Evolutionary conservation across 2,329 filamentous ascomycete genomes (phyloP), one percentile per base, ranked within the genome.

Genomic region (Hypomyces rosellus): DNA sequence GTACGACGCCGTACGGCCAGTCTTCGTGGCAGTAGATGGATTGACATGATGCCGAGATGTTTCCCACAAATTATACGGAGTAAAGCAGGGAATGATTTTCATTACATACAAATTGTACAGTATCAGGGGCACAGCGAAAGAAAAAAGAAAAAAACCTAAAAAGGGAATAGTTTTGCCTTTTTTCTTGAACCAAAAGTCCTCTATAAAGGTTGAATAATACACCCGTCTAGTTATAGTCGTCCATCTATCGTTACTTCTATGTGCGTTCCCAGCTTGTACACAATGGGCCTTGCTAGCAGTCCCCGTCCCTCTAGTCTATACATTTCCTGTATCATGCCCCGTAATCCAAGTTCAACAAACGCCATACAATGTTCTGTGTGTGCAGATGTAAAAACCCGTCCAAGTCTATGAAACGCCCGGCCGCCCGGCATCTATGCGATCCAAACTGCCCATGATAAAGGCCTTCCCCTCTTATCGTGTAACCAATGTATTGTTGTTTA

Each of bases 1-100:
- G 55, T 4, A 63, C 66, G 42, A 68, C 67, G 25, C 71, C 74
- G 37, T 75, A 77, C 14, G 76, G 76, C n/a, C 69, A 73, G 51
- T 68, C 68, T 41, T 71, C 73, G 34, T 80, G 76, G 76, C 73
- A 71, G 62, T 75, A 57, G 46, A 50, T 9, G 47, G 34, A 45
- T 45, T 47, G 51, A 45, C 20, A 46, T 34, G 15, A 41, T 62
- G 54, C 46, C 51, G 45, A 50, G 49, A 37, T 44, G 14, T 47
- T 45, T 51, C 33, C 47, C 33, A 7, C 25, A 11, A 30, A 11
- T 48, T 43, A 44, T 33, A 16, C 48, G 36, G 39, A 20, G 41
- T 43, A 20, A 45, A 44, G 39, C 42, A 50, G 50, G 38, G 25
- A 47, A 42, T 41, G 34, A 39, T 13, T 46, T 46, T 45, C 33